Percentiles rank a stretch among this genome's conserved stretches.
Evolutionary conservation across 495 filamentous ascomycete species (phyloP).

Genomic region (Penicillium cosmopolitanum): DNA sequence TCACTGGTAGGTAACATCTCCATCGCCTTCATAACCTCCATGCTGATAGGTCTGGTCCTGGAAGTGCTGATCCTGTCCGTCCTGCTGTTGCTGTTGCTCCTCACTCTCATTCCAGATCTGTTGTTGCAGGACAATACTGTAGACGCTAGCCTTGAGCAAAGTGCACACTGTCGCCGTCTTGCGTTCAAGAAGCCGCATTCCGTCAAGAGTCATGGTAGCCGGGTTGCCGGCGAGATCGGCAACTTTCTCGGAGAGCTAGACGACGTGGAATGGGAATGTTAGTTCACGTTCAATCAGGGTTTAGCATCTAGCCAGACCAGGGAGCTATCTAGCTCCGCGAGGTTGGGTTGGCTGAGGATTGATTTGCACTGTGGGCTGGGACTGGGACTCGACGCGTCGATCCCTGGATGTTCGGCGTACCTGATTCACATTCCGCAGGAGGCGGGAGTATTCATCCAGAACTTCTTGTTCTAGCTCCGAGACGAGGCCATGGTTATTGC

Average conservation of each 20-base stretch:
- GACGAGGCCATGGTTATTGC: slow-evolving; percentile 41
- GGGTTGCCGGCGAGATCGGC: slow-evolving; percentile 38
- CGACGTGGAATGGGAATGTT: slow-evolving; percentile 3
- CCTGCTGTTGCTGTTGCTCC: slow-evolving; percentile 40
- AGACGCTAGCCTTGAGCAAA: slow-evolving; percentile 94
- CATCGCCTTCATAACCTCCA: slow-evolving; percentile 35
- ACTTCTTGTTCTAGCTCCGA: slow-evolving; percentile 90
- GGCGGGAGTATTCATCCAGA: slow-evolving; percentile 85
- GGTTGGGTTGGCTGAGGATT: background rate
- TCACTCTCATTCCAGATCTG: slow-evolving; percentile 74
- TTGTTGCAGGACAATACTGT: slow-evolving; percentile 97
- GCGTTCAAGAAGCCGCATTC: slow-evolving; percentile 83
- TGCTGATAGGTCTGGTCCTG: slow-evolving; percentile 37
- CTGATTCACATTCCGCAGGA: slow-evolving; percentile 90
- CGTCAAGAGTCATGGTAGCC: slow-evolving; percentile 58
- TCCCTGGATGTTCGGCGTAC: slow-evolving; percentile 44
- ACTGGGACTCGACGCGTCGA: background rate
- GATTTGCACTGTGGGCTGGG: background rate
- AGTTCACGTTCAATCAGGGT: background rate
- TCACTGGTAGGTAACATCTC: slow-evolving; percentile 43
- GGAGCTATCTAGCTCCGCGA: too few species aligned
- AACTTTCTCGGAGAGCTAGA: slow-evolving; percentile 45
- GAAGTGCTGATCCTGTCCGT: slow-evolving; percentile 26
- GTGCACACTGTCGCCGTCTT: slow-evolving; percentile 96
- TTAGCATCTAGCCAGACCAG: background rate